Conservation (phyloP, 441 rosid species). For the Macaranga tanarius region DNA sequence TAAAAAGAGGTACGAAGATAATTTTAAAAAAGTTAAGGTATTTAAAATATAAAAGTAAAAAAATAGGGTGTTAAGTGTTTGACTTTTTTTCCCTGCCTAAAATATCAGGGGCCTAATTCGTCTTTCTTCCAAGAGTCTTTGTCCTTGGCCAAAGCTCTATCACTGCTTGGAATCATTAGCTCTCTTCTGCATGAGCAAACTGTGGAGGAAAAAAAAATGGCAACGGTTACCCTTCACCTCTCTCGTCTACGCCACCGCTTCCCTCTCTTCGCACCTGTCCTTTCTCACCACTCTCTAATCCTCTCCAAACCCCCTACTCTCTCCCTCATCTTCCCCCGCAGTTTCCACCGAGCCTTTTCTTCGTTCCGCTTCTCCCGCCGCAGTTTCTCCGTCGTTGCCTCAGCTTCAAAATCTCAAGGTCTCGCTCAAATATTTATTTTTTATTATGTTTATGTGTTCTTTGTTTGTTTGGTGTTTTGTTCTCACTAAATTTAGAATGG, state of each 20-base stretch:
- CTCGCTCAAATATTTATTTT: background rate
- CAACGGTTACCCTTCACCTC: conserved; percentile 19
- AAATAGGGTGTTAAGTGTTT: no score
- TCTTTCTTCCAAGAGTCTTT: no score
- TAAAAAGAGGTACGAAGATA: no score
- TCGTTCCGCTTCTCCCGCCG: conserved; percentile 9
- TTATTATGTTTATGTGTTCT: background rate
- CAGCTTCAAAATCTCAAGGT: conserved; percentile 23
- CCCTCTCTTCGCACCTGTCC: background rate
- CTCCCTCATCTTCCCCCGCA: conserved; percentile 13
- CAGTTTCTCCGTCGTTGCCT: conserved; percentile 16
- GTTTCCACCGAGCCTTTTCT: background rate
- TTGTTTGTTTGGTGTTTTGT: background rate
- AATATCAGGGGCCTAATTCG: no score
- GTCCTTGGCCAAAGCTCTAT: no score
- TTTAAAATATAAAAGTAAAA: no score
- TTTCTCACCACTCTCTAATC: conserved; percentile 5
- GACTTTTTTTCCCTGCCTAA: no score
- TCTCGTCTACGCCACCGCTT: conserved; percentile 18
- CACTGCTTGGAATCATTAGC: no score
- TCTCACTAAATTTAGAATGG: background rate
- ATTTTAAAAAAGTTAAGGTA: no score
- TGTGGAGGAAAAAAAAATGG: conserved; percentile 12
- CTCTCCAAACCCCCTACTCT: background rate
- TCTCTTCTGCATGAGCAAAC: no score